Conservation (phyloP, 768 basidiomycete species). For the Leucocoprinus sp. region DNA sequence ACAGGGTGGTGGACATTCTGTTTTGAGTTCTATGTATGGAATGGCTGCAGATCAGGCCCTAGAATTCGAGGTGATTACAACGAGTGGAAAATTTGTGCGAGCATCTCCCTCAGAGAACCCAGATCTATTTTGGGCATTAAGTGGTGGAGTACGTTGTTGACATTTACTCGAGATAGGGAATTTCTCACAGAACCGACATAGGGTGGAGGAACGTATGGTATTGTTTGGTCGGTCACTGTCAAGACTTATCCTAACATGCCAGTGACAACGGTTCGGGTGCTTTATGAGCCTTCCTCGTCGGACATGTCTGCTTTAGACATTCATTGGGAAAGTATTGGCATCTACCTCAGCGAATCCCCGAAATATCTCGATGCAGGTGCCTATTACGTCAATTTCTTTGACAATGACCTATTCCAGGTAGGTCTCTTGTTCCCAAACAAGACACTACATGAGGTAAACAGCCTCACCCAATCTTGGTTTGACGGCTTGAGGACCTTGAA, state of each 20-base stretch:
- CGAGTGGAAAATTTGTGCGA: slow-evolving; percentile 27
- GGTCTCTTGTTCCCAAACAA: slow-evolving; percentile 12
- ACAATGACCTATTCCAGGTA: slow-evolving; percentile 12
- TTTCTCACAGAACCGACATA: background rate
- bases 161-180: slow-evolving; percentile 5
- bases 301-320: slow-evolving; percentile 4
- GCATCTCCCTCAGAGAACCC: slow-evolving; percentile 28
- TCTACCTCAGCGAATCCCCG: slow-evolving; percentile 11
- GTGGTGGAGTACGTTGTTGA: slow-evolving; percentile 28
- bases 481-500: background rate
- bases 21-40: slow-evolving; percentile 15
- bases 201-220: slow-evolving; percentile 9
- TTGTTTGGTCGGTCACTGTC: slow-evolving; percentile 13
- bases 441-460: background rate
- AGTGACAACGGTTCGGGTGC: slow-evolving; percentile 9
- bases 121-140: slow-evolving; percentile 37
- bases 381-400: slow-evolving; percentile 10
- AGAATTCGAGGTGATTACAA: slow-evolving; percentile 32
- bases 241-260: slow-evolving; percentile 14
- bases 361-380: slow-evolving; percentile 11
- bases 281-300: slow-evolving; percentile 2
- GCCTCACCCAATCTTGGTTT: slow-evolving; percentile 5
- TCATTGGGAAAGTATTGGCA: slow-evolving; percentile 11
- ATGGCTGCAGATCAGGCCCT: slow-evolving; percentile 24
- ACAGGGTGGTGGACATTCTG: slow-evolving; percentile 28